Evolutionary conservation across 345 rosid species (phyloP), one percentile per base, ranked within the genome.

Genomic region (Gossypioides kirkii): DNA sequence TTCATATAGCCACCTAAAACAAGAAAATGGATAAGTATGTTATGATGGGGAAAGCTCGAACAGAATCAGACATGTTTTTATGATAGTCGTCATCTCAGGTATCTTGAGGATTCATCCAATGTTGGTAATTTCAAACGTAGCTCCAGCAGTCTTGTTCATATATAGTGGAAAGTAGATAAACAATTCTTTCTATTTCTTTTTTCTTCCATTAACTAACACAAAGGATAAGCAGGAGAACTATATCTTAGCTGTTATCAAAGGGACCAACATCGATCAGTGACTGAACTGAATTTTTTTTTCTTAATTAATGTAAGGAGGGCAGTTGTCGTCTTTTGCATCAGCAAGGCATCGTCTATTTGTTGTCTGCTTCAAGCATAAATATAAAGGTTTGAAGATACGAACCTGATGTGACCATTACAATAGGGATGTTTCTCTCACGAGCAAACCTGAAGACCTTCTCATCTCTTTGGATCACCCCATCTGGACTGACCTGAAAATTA

Each of bases 331-430:
- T 20, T 64, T 49, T 49, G 54, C 54, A 14, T 49, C 8, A 5
- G 50, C 13, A 46, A 49, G 54, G 54, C n/a, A 13, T 49, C 17
- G 7, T 49, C 54, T 12, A 14, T 45, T 46, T 25, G 49, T 63
- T 41, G 45, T 50, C 42, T 17, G 38, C 20, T 41, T 23, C 38
- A 22, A 12, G 58, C 60, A 77, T 56, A 20, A 46, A 56, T 4
- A 56, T 76, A 45, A 59, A 50, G 20, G 16, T 49, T 17, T 38
- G 16, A 26, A 49, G 59, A 49, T 28, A 62, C 61, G 13, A 67
- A 94, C 98, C 98, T 88, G 98, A 94, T 32, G 98, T 92, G 76
- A 92, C 83, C 98, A 94, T 94, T 70, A 94, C 82, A 62, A 94
- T 70, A 66, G 98, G 97, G 70, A 90, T 73, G 2, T 82, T 81